These are phyloP conservation scores for Priceomyces carsonii DNA, from an alignment of 805 yeast genomes.

Conservation along the genomic window DNA sequence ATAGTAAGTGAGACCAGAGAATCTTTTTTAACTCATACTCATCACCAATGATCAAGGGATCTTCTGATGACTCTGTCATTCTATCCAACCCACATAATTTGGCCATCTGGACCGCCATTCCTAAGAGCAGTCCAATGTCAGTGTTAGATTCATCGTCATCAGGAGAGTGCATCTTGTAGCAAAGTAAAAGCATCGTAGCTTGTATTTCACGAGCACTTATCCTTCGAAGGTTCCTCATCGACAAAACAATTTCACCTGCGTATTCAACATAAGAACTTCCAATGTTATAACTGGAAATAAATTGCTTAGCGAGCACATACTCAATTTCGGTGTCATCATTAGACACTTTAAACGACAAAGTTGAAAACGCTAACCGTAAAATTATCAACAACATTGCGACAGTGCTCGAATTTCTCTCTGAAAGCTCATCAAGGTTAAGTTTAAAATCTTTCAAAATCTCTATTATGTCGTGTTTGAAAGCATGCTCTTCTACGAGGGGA, in stretches of 20 bases:
- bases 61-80: not conserved
- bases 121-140: constrained; percentile 5
- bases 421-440: not conserved
- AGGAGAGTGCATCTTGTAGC: constrained; percentile 8
- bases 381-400: constrained; percentile 39
- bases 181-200: constrained; percentile 6
- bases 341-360: constrained; percentile 24
- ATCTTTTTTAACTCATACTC: constrained; percentile 6
- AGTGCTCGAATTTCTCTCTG: constrained; percentile 12
- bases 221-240: not conserved
- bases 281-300: not conserved
- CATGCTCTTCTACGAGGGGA: constrained; percentile 51
- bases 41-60: not conserved
- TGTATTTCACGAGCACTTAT: constrained; percentile 5
- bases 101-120: constrained; percentile 9
- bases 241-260: constrained; percentile 2
- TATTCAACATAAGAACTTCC: constrained; percentile 2
- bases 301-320: not conserved
- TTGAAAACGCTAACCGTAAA: constrained; percentile 41
- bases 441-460: not conserved
- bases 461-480: constrained; percentile 22
- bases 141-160: constrained; percentile 8
- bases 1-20: constrained; percentile 6
- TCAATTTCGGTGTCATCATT: not conserved
- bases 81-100: constrained; percentile 7